phyloP scores from a whole-genome alignment of 1,284 basidiomycete genomes.

The Athelia psychrophila region DNA sequence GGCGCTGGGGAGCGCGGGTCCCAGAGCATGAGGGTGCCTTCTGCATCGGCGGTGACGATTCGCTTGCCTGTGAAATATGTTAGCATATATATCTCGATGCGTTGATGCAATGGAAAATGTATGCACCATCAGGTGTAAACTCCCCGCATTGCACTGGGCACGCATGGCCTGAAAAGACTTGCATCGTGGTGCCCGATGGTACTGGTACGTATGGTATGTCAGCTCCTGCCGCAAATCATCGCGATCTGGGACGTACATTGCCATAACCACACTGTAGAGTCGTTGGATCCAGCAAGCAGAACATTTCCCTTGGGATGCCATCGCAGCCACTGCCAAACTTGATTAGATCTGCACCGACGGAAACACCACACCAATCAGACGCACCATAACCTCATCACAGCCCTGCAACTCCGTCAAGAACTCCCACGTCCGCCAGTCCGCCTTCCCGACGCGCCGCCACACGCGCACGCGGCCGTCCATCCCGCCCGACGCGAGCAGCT shows the following conservation, averaged over 20 bases:
- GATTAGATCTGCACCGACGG: background rate
- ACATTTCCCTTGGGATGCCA: conserved; percentile 97
- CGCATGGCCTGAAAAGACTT: conserved; percentile 92
- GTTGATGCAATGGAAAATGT: background rate
- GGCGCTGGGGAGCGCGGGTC: conserved; percentile 82
- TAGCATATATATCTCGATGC: conserved; percentile 7
- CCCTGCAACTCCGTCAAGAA: conserved; percentile 91
- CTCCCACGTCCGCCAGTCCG: conserved; percentile 82
- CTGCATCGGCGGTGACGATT: conserved; percentile 85
- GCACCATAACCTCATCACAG: conserved; percentile 91
- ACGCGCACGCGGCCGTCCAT: conserved; percentile 96
- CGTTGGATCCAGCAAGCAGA: conserved; percentile 89
- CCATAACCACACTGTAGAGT: conserved; percentile 98
- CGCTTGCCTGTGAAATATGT: conserved; percentile 65
- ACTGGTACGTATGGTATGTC: no score
- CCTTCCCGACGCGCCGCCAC: conserved; percentile 81
- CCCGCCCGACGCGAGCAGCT: conserved; percentile 91
- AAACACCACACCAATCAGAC: conserved; percentile 23
- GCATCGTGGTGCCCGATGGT: conserved; percentile 91
- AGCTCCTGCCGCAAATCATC: no score
- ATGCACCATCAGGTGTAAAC: conserved; percentile 86
- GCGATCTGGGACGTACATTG: conserved; percentile 77
- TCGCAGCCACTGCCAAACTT: conserved; percentile 69
- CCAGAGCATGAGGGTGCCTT: conserved; percentile 88
- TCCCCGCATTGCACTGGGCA: conserved; percentile 84